phyloP scores from a whole-genome alignment of 345 rosid genomes.

The Dovyalis caffra region DNA sequence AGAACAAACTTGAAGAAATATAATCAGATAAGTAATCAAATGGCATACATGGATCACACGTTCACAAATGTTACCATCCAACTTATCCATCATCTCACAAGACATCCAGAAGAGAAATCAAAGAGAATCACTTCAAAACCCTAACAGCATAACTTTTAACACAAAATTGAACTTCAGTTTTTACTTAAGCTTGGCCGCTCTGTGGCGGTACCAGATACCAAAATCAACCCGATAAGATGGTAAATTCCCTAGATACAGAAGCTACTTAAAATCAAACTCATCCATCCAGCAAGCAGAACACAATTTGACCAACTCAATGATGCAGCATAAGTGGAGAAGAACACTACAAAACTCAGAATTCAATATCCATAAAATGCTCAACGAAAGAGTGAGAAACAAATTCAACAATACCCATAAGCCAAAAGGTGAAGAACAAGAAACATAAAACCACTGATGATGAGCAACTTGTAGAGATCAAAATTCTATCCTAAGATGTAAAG shows the following conservation, averaged over 20 bases:
- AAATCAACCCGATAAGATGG: not conserved
- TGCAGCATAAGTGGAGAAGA: conserved; percentile 10
- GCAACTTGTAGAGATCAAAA: conserved; percentile 2
- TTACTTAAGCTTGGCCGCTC: conserved; percentile 13
- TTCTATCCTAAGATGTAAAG: not conserved
- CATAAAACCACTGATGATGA: not conserved
- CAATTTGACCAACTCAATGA: conserved; percentile 7
- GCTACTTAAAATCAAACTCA: conserved; percentile 12
- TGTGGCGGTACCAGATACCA: conserved; percentile 17
- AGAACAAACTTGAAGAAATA: not conserved
- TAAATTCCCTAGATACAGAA: not conserved
- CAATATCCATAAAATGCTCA: not conserved
- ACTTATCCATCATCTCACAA: not conserved
- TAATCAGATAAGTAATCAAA: not conserved
- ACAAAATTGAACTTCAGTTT: not conserved
- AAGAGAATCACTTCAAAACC: not conserved
- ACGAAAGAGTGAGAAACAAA: not conserved
- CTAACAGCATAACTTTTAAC: not conserved
- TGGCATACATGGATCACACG: not conserved
- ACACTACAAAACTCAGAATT: conserved; percentile 4
- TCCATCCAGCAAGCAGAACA: conserved; percentile 6
- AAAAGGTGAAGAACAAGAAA: not conserved
- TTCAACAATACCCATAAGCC: not conserved
- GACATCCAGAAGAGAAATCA: not conserved
- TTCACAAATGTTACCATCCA: not conserved